Evolutionary conservation across 306 rosid species (phyloP), one percentile per base, ranked within the genome.

Genomic region (Hippophae tibetana): DNA sequence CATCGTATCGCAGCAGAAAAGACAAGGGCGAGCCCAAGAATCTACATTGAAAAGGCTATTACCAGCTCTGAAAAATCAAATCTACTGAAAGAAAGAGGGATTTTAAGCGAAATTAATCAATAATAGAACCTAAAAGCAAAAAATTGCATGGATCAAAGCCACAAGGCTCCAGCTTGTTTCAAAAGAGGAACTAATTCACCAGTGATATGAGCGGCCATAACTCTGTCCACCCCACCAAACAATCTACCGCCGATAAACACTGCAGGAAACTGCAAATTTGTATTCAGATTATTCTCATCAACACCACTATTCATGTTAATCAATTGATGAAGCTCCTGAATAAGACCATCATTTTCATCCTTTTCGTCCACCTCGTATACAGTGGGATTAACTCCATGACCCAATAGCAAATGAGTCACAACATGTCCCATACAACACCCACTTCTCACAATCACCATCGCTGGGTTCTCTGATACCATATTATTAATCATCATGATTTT

Each of bases 361-460:
- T 61, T 69, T 64, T 84, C 87, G 2, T 78, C 90, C 3, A 81
- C 72, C 72, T 84, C 90, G 2, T 69, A 69, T 2, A 81, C 76
- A 0, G 79, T 77, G 1, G 90, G 90, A 46, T 84, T 81, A 10
- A 76, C 84, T 0, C 90, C 90, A 5, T 81, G 68, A 0, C 85
- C 87, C 4, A 81, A 56, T 43, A 84, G 87, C 69, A 84, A 64
- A 1, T 78, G 81, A 63, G 64, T 78, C 43, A 78, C 85, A 26
- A 81, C 90, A 7, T 84, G 87, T 69, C 85, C 73, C 90, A 84
- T 81, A 57, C 90, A 84, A 64, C 90, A 84, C 0, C 79, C 90
- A 0, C 64, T 71, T 71, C 81, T 60, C 2, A 70, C 82, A 8
- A 81, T 62, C 5, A 84, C 87, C 56, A 81, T 81, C 18, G 77